A percentile compares a stretch with the other conserved stretches of the same genome.
These are phyloP conservation scores for Thyridium curvatum DNA, from an alignment of 2,329 filamentous ascomycete genomes.

Conservation along the genomic window DNA sequence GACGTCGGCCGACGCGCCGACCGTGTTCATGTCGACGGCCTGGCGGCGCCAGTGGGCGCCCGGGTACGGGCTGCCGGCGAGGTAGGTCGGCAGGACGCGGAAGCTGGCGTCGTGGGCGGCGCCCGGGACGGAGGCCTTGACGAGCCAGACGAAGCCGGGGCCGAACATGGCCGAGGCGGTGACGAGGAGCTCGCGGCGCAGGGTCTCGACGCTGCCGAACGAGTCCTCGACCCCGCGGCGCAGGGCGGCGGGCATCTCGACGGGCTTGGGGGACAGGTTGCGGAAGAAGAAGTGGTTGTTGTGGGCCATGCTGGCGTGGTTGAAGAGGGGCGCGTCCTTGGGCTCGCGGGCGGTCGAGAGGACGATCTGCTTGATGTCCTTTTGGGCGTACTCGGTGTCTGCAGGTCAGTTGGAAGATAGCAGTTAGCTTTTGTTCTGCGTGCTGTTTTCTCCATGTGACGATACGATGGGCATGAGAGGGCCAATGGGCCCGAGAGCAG, in stretches of 20 bases:
- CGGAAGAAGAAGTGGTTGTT: conserved; percentile 86
- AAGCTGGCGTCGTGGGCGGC: conserved; percentile 29
- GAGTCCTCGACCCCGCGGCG: conserved; percentile 54
- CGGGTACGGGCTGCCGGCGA: conserved; percentile 82
- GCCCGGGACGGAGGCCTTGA: conserved; percentile 38
- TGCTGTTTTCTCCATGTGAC: too few relatives aligned
- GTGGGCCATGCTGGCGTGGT: conserved; percentile 92
- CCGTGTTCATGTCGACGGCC: conserved; percentile 63
- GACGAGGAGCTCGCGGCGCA: conserved; percentile 71
- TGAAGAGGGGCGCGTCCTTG: conserved; percentile 74
- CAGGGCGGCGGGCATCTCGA: conserved; percentile 48
- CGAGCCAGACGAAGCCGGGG: conserved; percentile 94
- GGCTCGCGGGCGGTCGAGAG: conserved; percentile 75
- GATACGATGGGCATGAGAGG: too few relatives aligned
- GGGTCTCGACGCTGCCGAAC: conserved; percentile 79
- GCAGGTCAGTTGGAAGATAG: not conserved
- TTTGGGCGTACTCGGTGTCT: conserved; percentile 61
- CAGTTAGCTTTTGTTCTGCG: conserved; percentile 5
- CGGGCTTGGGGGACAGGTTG: conserved; percentile 29
- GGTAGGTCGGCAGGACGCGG: conserved; percentile 81
- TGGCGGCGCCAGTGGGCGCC: conserved; percentile 76
- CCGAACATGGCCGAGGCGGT: conserved; percentile 92
- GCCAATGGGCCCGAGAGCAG: too few relatives aligned
- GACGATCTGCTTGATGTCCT: conserved; percentile 60
- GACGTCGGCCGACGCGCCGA: conserved; percentile 30